phyloP scores from a whole-genome alignment of 2,329 filamentous ascomycete genomes.

The Meredithiella fracta region DNA sequence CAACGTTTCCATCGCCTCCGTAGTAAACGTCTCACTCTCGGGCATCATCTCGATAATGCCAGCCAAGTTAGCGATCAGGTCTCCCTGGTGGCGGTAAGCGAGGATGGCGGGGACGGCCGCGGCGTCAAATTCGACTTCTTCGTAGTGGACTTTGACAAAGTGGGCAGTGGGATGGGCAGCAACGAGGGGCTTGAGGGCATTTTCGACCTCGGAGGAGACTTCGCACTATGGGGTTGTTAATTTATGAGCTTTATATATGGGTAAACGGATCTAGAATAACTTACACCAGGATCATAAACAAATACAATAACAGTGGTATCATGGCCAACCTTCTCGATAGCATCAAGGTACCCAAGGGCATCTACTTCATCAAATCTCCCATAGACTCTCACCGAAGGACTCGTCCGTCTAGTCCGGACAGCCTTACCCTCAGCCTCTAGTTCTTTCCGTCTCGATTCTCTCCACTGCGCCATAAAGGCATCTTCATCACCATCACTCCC shows the following conservation, averaged over 20 bases:
- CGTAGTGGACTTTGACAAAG: slow-evolving; percentile 82
- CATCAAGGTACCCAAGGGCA: slow-evolving; percentile 83
- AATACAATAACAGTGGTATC: slow-evolving; percentile 83
- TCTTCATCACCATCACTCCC: slow-evolving; percentile 49
- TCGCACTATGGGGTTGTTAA: slow-evolving; percentile 42
- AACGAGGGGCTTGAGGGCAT: slow-evolving; percentile 61
- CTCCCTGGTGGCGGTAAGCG: slow-evolving; percentile 72
- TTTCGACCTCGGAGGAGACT: slow-evolving; percentile 63
- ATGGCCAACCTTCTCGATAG: slow-evolving; percentile 71
- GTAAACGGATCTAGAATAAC: slow-evolving; percentile 19
- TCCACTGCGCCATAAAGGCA: slow-evolving; percentile 69
- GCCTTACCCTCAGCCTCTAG: slow-evolving; percentile 45
- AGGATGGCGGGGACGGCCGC: slow-evolving; percentile 75
- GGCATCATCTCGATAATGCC: slow-evolving; percentile 79
- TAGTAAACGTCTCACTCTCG: slow-evolving; percentile 43
- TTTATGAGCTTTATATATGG: background rate
- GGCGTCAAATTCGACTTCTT: slow-evolving; percentile 86
- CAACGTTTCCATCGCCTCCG: slow-evolving; percentile 34
- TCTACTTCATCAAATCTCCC: slow-evolving; percentile 73
- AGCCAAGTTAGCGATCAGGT: slow-evolving; percentile 78
- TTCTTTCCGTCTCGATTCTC: slow-evolving; percentile 62
- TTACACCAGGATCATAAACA: slow-evolving; percentile 75
- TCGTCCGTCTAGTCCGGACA: slow-evolving; percentile 50
- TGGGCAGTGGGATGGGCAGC: slow-evolving; percentile 52
- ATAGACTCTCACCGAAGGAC: slow-evolving; percentile 61